These are phyloP conservation scores for Penicillium coffeae DNA, from an alignment of 495 filamentous ascomycete genomes.

Conservation along the genomic window DNA sequence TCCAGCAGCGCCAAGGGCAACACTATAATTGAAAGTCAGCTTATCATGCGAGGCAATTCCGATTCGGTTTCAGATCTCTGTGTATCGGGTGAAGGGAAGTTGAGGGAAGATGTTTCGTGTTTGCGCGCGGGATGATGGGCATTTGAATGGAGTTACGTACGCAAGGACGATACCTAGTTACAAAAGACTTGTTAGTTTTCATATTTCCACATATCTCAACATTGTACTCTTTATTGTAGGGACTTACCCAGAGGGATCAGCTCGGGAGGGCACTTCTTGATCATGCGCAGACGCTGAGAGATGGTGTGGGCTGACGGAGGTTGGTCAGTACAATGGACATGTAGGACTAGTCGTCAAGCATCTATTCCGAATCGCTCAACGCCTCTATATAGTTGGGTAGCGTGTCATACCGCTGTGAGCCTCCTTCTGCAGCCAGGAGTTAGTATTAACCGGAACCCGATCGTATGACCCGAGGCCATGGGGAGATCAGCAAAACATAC, in stretches of 20 bases:
- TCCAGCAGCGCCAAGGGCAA: constrained; percentile 65
- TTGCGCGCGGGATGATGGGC: constrained; percentile 14
- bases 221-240: not conserved
- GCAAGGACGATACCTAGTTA: constrained; percentile 75
- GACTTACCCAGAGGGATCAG: constrained; percentile 88
- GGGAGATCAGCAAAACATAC: constrained; percentile 52
- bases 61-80: no score
- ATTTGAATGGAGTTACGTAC: constrained; percentile 39
- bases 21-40: constrained; percentile 42
- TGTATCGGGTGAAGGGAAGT: constrained; percentile 3
- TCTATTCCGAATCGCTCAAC: constrained; percentile 9
- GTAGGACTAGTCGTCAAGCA: not conserved
- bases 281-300: constrained; percentile 84
- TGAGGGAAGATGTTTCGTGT: constrained; percentile 12
- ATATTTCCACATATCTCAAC: not conserved
- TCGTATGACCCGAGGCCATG: constrained; percentile 23
- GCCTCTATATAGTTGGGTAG: not conserved
- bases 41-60: not conserved
- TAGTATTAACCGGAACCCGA: constrained; percentile 31
- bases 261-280: constrained; percentile 89
- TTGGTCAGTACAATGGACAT: constrained; percentile 27
- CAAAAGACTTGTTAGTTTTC: constrained; percentile 19
- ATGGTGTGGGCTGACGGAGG: constrained; percentile 79
- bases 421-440: constrained; percentile 62
- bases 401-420: constrained; percentile 70